Evolutionary conservation across 176 grass and related monocot genomes (phyloP).

Genomic region (Musa acuminata): DNA sequence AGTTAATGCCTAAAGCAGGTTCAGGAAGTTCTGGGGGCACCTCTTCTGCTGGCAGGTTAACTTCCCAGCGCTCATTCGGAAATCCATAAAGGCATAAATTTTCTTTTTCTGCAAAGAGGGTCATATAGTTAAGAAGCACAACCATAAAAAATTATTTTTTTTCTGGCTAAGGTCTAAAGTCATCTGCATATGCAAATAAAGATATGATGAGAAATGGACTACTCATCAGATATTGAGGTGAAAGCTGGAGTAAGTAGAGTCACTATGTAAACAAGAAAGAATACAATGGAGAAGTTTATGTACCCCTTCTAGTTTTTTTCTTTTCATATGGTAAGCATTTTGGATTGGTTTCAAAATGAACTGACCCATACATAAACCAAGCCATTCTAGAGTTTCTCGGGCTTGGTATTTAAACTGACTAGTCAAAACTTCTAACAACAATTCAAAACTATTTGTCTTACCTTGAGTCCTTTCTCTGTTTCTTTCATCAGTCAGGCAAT

Average conservation of each 20-base stretch:
- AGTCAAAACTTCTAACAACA: neutral
- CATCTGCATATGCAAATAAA: neutral
- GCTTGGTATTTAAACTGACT: neutral
- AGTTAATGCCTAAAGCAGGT: constrained; percentile 91
- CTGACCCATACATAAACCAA: neutral
- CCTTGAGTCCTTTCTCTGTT: neutral
- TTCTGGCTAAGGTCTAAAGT: neutral
- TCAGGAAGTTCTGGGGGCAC: constrained; percentile 93
- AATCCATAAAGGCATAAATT: constrained; percentile 96
- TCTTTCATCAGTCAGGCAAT: neutral
- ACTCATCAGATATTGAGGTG: neutral
- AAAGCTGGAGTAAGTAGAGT: neutral
- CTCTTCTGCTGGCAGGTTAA: constrained; percentile 96
- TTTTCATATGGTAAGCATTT: neutral
- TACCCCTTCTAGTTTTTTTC: neutral
- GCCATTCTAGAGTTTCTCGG: neutral
- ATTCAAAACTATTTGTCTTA: neutral
- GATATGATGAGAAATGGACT: neutral
- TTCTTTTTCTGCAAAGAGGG: constrained; percentile 61
- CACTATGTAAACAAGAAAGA: too few species aligned
- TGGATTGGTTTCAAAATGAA: neutral
- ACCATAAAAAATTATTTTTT: neutral
- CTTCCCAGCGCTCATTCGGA: constrained; percentile 90
- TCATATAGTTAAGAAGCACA: constrained; percentile 22
- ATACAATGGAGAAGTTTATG: neutral